A percentile compares a stretch with the other conserved stretches of the same genome.
phyloP scores from a whole-genome alignment of 768 basidiomycete genomes.

The Infundibulicybe gibba region DNA sequence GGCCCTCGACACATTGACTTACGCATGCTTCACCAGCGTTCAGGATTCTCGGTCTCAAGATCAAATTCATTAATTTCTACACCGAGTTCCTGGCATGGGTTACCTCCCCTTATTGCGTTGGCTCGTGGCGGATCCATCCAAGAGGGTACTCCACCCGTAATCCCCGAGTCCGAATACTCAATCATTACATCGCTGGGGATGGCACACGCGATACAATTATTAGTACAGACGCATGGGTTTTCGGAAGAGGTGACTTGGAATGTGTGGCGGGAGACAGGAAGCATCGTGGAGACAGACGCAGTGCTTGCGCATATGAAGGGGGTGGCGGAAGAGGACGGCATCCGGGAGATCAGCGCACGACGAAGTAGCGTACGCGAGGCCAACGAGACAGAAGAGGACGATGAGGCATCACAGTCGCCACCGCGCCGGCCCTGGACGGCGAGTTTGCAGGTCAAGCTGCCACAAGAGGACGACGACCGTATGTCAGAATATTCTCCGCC shows the following conservation, averaged over 20 bases:
- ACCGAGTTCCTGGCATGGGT: too few relatives aligned
- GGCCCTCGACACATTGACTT: too few relatives aligned
- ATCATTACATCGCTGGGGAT: constrained; percentile 11
- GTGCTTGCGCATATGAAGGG: constrained; percentile 33
- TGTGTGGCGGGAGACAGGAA: constrained; percentile 28
- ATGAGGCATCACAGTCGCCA: not conserved
- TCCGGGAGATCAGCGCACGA: constrained; percentile 11
- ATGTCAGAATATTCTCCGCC: constrained; percentile 25
- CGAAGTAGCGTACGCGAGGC: not conserved
- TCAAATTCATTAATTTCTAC: too few relatives aligned
- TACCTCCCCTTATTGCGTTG: too few relatives aligned
- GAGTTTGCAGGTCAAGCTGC: not conserved
- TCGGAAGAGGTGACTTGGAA: constrained; percentile 33
- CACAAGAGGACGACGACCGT: constrained; percentile 6
- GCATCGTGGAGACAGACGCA: constrained; percentile 33
- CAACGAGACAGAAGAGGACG: not conserved
- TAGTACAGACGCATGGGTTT: constrained; percentile 45
- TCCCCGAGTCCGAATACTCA: constrained; percentile 8
- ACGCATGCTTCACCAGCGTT: too few relatives aligned
- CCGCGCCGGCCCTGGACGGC: not conserved
- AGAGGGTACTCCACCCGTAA: not conserved
- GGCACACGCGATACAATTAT: constrained; percentile 24
- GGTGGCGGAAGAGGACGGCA: constrained; percentile 23
- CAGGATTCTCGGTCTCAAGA: too few relatives aligned
- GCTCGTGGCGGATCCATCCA: too few relatives aligned